These are phyloP conservation scores for Starmerella kuoi DNA, from an alignment of 805 yeast species.

Conservation along the genomic window DNA sequence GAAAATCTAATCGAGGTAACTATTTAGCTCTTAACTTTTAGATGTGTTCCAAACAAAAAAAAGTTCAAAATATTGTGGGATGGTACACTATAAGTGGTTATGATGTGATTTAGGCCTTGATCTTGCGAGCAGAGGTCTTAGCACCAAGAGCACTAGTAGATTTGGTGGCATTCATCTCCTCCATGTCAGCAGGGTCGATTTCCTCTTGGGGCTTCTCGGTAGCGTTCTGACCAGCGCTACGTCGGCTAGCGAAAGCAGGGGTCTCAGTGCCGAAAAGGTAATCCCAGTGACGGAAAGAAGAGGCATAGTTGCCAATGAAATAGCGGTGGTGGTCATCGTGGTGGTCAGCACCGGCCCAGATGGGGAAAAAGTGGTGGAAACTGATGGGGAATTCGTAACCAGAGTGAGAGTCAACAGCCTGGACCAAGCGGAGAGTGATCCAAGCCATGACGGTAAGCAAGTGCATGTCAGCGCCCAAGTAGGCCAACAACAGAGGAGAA, in stretches of 20 bases:
- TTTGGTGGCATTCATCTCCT: conserved; percentile 11
- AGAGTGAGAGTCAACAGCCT: conserved; percentile 95
- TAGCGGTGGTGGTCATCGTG: conserved; percentile 96
- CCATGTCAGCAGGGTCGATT: conserved; percentile 23
- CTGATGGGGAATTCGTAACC: conserved; percentile 99
- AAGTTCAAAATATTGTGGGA: no score
- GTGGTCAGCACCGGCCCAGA: conserved; percentile 98
- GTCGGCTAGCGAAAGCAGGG: conserved; percentile 38
- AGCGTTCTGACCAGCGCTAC: conserved; percentile 29
- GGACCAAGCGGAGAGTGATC: conserved; percentile 80
- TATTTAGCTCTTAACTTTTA: no score
- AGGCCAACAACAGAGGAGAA: conserved; percentile 75
- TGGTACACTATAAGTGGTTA: no score
- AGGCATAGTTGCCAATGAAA: conserved; percentile 90
- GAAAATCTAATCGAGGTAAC: no score
- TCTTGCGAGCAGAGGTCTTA: conserved; percentile 6
- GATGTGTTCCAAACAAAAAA: no score
- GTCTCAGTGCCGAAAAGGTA: conserved; percentile 71
- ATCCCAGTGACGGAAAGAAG: conserved; percentile 96
- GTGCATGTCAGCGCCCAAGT: conserved; percentile 64
- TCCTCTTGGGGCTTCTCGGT: conserved; percentile 22
- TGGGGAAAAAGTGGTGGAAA: conserved; percentile 77
- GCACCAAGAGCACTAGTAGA: conserved; percentile 7
- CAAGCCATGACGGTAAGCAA: conserved; percentile 79
- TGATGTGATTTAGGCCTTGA: conserved; percentile 4